Evolutionary conservation across 2,329 filamentous ascomycete genomes (phyloP), one percentile per base, ranked within the genome.

Genomic region (Daldinia eschscholtzii): DNA sequence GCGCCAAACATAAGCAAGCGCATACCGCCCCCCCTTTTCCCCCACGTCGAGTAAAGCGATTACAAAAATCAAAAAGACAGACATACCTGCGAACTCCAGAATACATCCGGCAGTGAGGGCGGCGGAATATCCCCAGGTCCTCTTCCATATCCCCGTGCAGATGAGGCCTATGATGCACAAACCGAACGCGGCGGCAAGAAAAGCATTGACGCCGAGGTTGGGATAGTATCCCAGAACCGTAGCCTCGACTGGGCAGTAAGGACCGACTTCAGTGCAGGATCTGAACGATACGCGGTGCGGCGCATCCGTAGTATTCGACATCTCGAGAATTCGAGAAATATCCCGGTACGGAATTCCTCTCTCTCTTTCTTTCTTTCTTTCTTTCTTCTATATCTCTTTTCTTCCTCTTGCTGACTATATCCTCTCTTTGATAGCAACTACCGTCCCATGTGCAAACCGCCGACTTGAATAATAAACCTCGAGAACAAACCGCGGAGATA

Each of bases 211-310:
- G 55, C 84, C 83, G n/a, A 83, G 75, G 72, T 86, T 88, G 6
- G 88, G 88, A 37, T 82, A 81, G 78, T 89, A 89, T 55, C 86
- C 86, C 37, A 87, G 79, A 12, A 87, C 85, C 2, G 86, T 88
- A 33, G 78, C 80, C 44, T 79, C 66, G 70, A 88, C 85, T n/a
- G 86, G 85, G 70, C 87, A 89, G 42, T 72, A 63, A 2, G 74
- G 64, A 7, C 80, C 80, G 67, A 88, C 78, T 15, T 80, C 75
- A 5, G 72, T 79, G 71, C 83, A 85, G 18, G 74, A 64, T 56
- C 75, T 72, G 64, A 68, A 75, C 4, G 76, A 73, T 48, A 75
- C 62, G 74, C 61, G 67, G 18, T 59, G 64, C 52, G 58, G 61
- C n/a, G 63, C 48, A 30, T 63, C 61, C 3, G 67, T 70, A 20